A percentile compares a stretch with the other conserved stretches of the same genome.
phyloP scores from a whole-genome alignment of 306 rosid genomes.

The Cucumis hystrix region DNA sequence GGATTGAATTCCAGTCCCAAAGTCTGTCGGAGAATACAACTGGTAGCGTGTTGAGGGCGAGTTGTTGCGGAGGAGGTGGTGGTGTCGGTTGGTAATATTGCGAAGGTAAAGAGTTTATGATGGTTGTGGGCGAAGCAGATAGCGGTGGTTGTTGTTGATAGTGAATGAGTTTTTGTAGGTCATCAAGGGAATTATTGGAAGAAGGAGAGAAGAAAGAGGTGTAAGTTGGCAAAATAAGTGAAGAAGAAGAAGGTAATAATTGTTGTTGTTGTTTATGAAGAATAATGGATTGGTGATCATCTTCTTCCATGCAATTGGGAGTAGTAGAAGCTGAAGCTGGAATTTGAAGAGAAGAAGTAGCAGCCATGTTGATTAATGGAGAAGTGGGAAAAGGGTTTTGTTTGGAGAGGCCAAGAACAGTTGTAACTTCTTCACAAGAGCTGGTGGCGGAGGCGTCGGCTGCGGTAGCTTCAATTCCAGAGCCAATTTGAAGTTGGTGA shows the following conservation, averaged over 20 bases:
- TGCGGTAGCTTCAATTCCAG: constrained; percentile 12
- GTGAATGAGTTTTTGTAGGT: constrained; percentile 53
- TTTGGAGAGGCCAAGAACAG: constrained; percentile 55
- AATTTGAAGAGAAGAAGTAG: constrained; percentile 18
- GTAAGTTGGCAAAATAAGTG: neutral
- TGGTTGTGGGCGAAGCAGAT: neutral
- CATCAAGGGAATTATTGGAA: constrained; percentile 41
- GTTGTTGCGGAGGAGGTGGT: constrained; percentile 17
- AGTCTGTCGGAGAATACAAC: constrained; percentile 59
- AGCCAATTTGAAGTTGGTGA: constrained; percentile 7
- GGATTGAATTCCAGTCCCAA: constrained; percentile 89
- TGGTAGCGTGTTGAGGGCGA: constrained; percentile 32
- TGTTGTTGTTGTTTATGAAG: neutral
- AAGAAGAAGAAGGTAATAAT: neutral
- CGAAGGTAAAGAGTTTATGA: constrained; percentile 12
- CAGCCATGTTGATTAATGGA: constrained; percentile 23
- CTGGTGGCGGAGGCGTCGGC: constrained; percentile 8
- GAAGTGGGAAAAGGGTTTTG: constrained; percentile 18
- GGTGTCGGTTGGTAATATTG: constrained; percentile 12
- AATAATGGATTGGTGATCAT: neutral
- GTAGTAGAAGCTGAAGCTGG: neutral
- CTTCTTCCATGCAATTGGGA: constrained; percentile 2
- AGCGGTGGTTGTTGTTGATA: constrained; percentile 36
- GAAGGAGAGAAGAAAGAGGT: constrained; percentile 19
- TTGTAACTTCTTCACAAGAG: constrained; percentile 23